Conservation (phyloP, 805 yeast species). For the Myxozyma neotropica region DNA sequence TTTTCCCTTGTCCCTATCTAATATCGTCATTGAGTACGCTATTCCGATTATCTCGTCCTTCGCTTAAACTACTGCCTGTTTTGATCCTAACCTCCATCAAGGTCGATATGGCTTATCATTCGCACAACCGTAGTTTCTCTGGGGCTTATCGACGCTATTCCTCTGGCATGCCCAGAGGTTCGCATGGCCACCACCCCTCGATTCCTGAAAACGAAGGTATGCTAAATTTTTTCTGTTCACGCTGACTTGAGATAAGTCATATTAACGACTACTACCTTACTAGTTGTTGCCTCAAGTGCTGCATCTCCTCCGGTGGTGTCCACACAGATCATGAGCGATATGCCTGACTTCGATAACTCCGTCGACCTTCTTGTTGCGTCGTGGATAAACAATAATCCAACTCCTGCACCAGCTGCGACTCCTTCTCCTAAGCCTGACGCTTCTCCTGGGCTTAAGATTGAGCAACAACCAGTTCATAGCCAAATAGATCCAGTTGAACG, state of each 20-base stretch:
- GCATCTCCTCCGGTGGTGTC: constrained; percentile 1
- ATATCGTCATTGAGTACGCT: not conserved
- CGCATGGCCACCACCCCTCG: constrained; percentile 28
- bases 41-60: no score
- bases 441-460: not conserved
- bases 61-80: no score
- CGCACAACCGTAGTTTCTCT: constrained; percentile 18
- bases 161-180: constrained; percentile 17
- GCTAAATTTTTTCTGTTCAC: not conserved
- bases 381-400: constrained; percentile 19
- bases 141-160: constrained; percentile 25
- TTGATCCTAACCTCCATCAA: no score
- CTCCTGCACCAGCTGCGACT: not conserved
- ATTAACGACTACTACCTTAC: no score
- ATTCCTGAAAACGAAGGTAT: constrained; percentile 32
- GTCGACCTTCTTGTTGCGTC: constrained; percentile 21
- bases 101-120: constrained; percentile 18
- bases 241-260: no score
- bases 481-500: not conserved
- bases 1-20: not conserved
- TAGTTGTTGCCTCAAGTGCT: not conserved
- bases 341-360: constrained; percentile 24
- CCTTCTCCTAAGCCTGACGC: not conserved
- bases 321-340: not conserved
- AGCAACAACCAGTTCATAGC: not conserved